Evolutionary conservation across 2,329 filamentous ascomycete genomes (phyloP).

Genomic region (Aspergillus japonicus): DNA sequence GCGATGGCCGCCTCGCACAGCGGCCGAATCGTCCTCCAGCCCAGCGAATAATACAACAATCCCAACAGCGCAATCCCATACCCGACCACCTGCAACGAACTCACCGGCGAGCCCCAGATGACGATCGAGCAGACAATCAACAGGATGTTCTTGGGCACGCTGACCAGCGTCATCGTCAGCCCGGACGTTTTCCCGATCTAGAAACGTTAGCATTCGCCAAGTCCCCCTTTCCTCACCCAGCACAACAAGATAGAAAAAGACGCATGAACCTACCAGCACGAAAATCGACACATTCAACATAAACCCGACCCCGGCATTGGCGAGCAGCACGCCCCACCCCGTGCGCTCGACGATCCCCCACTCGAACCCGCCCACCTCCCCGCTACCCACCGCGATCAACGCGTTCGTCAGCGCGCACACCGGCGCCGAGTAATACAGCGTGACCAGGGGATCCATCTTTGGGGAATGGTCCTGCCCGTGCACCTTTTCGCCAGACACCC

Average conservation of each 20-base stretch:
- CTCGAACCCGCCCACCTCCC: conserved; percentile 58
- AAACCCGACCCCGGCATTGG: conserved; percentile 75
- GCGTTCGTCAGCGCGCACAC: conserved; percentile 76
- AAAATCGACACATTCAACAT: conserved; percentile 77
- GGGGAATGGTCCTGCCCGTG: no score
- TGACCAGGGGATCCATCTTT: conserved; percentile 76
- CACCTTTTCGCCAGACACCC: no score
- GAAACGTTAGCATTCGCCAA: not conserved
- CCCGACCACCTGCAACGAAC: conserved; percentile 64
- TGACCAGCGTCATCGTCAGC: conserved; percentile 76
- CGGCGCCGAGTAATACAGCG: conserved; percentile 84
- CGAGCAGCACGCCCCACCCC: conserved; percentile 54
- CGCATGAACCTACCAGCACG: conserved; percentile 64
- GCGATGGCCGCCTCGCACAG: not conserved
- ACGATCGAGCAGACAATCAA: conserved; percentile 71
- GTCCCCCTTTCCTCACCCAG: not conserved
- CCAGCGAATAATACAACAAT: conserved; percentile 64
- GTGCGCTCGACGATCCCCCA: conserved; percentile 6
- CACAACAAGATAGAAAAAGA: no score
- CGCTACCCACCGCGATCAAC: conserved; percentile 59
- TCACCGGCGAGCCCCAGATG: conserved; percentile 70
- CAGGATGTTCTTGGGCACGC: conserved; percentile 80
- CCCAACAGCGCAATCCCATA: conserved; percentile 69
- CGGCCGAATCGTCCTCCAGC: conserved; percentile 45
- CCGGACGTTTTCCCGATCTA: conserved; percentile 83